Base-by-base conservation (phyloP, 345 rosid genomes). In the Lenwebbia sp. region DNA sequence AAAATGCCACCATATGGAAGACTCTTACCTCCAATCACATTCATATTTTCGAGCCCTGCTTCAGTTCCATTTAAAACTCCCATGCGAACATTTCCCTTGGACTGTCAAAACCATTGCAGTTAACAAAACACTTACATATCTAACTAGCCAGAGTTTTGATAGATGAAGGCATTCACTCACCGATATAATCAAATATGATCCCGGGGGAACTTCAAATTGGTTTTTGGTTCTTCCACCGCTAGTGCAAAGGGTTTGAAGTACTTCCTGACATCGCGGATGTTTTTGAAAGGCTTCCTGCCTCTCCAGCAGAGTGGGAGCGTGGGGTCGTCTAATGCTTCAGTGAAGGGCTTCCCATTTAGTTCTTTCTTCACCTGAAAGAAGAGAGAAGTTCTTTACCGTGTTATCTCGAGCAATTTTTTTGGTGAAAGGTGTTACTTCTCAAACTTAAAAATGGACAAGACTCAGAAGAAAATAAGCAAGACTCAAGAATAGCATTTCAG, bases 291-390 rank as follows among this genome's bases (percentile, higher is more conserved):
- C 88, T 85, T 94, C 84, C 86, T 87, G 40, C 99, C 99, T 89
- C 92, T 95, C 99, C 99, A 97, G 82, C 99, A 97, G 19, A 96
- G 86, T 10, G 99, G 94, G 37, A 97, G 94, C 1, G 98, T 94
- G 50, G 84, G 86, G 88, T 97, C 99, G 47, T 94, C 94, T 1
- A 86, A 65, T 13, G 93, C 93, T 92, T 95, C 94, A 76, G 86
- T 93, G 54, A 97, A 88, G 3, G 95, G 90, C 88, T 90, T 93
- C 82, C 94, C 91, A 0, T 86, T 84, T 84, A 94, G 37, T 85
- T 92, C 95, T 86, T 58, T 90, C 89, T 89, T 93, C 51, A 95
- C 82, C 99, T 97, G 84, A 54, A 75, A 57, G 25, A 53, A 74
- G 44, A 62, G 33, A 58, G 13, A 60, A 47, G 26, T 58, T 40